A percentile compares a stretch with the other conserved stretches of the same genome.
These are phyloP conservation scores for Pleurotus ostreatus DNA, from an alignment of 768 basidiomycete species.

Conservation along the genomic window DNA sequence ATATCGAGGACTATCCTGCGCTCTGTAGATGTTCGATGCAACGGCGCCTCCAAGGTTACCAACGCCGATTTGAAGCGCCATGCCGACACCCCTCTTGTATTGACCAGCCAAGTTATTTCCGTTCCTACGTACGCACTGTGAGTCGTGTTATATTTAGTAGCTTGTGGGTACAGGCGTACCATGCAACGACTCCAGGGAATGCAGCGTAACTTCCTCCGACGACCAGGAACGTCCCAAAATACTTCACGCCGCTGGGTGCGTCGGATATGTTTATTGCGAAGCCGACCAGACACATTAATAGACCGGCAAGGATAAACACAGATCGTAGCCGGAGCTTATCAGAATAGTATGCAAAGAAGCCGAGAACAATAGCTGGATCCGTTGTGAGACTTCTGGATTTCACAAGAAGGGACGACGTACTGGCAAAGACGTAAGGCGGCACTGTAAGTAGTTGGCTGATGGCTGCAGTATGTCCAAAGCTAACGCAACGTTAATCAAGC, in stretches of 20 bases:
- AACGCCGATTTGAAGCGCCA: slow-evolving; percentile 68
- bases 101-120: slow-evolving; percentile 65
- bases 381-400: neutral
- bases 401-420: slow-evolving; percentile 29
- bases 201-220: slow-evolving; percentile 59
- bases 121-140: slow-evolving; percentile 36
- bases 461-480: slow-evolving; percentile 55
- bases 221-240: slow-evolving; percentile 69
- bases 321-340: slow-evolving; percentile 52
- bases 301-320: slow-evolving; percentile 53
- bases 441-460: slow-evolving; percentile 65
- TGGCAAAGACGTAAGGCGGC: slow-evolving; percentile 61
- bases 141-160: neutral
- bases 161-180: slow-evolving; percentile 31
- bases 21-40: slow-evolving; percentile 58
- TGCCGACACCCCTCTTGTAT: slow-evolving; percentile 65
- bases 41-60: slow-evolving; percentile 66
- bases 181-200: slow-evolving; percentile 58
- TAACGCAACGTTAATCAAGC: slow-evolving; percentile 14
- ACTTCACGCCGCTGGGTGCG: slow-evolving; percentile 51
- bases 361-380: slow-evolving; percentile 43
- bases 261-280: slow-evolving; percentile 62
- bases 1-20: slow-evolving; percentile 56
- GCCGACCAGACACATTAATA: slow-evolving; percentile 49
- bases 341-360: slow-evolving; percentile 52